These are phyloP conservation scores for Sisymbrium altissimum DNA, from an alignment of 345 rosid genomes.

Conservation along the genomic window DNA sequence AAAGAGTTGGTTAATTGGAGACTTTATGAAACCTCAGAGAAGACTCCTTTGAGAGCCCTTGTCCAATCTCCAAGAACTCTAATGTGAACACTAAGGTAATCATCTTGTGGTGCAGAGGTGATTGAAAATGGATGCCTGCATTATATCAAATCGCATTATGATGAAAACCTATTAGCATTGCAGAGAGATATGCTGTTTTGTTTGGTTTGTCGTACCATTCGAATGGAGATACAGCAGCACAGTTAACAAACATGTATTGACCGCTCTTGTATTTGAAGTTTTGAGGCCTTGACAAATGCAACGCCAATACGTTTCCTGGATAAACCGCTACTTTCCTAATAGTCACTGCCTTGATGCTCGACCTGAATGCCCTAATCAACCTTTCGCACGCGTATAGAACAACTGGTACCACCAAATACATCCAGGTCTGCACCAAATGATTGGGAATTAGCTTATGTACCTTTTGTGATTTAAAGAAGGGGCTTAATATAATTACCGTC, in stretches of 20 bases:
- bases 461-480: not conserved
- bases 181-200: not conserved
- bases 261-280: conserved; percentile 86
- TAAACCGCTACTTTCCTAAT: conserved; percentile 66
- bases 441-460: not conserved
- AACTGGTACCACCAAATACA: conserved; percentile 67
- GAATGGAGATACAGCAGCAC: conserved; percentile 79
- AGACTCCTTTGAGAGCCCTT: conserved; percentile 56
- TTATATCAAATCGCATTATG: not conserved
- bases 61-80: conserved; percentile 87
- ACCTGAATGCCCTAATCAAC: conserved; percentile 59
- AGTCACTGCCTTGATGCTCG: conserved; percentile 62
- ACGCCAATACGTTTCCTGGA: conserved; percentile 75
- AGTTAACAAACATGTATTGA: conserved; percentile 78
- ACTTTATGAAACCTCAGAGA: conserved; percentile 48
- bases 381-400: conserved; percentile 58
- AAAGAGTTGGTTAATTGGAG: not conserved
- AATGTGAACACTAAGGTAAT: conserved; percentile 70
- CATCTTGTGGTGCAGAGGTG: conserved; percentile 82
- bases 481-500: conserved; percentile 41
- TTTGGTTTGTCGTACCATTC: conserved; percentile 49
- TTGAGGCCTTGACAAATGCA: conserved; percentile 71
- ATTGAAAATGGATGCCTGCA: conserved; percentile 89
- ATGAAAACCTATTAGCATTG: not conserved
- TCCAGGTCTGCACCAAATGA: conserved; percentile 58